These are phyloP conservation scores for Torulaspora gathmanii DNA, from an alignment of 805 yeast species.

Conservation along the genomic window DNA sequence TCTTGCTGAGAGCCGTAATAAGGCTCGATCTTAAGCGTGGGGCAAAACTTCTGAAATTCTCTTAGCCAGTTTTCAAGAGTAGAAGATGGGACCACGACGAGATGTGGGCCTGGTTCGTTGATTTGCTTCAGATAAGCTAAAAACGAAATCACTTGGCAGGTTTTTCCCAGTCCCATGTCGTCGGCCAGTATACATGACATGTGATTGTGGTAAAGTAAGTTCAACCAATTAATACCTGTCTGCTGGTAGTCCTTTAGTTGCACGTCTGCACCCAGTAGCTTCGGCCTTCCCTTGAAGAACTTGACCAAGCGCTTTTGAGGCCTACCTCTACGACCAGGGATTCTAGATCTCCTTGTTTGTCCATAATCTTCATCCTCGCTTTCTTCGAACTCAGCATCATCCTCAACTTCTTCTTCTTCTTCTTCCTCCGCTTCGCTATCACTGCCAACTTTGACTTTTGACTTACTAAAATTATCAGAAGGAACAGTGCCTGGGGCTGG, in stretches of 20 bases:
- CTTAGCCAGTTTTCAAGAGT: slow-evolving; percentile 97
- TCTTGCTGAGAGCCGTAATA: slow-evolving; percentile 87
- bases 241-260: slow-evolving; percentile 85
- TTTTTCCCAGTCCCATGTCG: slow-evolving; percentile 98
- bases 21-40: slow-evolving; percentile 75
- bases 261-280: slow-evolving; percentile 54
- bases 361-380: slow-evolving; percentile 28
- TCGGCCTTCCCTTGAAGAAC: slow-evolving; percentile 70
- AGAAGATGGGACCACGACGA: slow-evolving; percentile 93
- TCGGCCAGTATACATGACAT: slow-evolving; percentile 94
- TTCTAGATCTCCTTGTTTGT: slow-evolving; percentile 26
- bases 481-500: slow-evolving; percentile 12
- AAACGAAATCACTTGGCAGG: slow-evolving; percentile 93
- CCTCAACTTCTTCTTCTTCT: slow-evolving; percentile 35
- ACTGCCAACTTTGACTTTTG: slow-evolving; percentile 1
- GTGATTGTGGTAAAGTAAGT: slow-evolving; percentile 66
- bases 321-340: slow-evolving; percentile 10
- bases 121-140: slow-evolving; percentile 74
- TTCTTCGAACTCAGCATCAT: slow-evolving; percentile 27
- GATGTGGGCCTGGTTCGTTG: slow-evolving; percentile 67
- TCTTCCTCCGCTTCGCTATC: slow-evolving; percentile 34
- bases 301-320: slow-evolving; percentile 22
- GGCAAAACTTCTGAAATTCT: slow-evolving; percentile 87
- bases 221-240: slow-evolving; percentile 95
- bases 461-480: not conserved